These are phyloP conservation scores for Massariosphaeria phaeospora DNA, from an alignment of 495 filamentous ascomycete genomes.

Conservation along the genomic window DNA sequence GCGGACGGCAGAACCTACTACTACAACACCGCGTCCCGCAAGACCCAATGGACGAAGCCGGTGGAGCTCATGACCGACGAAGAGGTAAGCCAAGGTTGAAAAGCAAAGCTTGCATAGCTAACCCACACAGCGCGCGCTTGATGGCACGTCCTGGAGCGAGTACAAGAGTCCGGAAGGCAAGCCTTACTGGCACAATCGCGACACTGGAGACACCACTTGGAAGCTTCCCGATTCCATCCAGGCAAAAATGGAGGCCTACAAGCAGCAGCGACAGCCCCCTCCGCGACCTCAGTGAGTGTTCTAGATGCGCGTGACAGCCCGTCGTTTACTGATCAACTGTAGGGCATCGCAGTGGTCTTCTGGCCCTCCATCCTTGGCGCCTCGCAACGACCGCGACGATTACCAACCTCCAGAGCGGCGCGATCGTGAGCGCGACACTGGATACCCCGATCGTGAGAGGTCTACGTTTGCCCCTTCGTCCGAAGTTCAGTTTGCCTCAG, in stretches of 20 bases:
- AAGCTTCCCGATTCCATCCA: conserved; percentile 86
- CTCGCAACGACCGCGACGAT: conserved; percentile 49
- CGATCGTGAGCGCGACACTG: conserved; percentile 7
- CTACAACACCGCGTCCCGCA: conserved; percentile 80
- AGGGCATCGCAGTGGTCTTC: conserved; percentile 40
- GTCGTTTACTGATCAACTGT: too few relatives aligned
- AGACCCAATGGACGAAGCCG: conserved; percentile 91
- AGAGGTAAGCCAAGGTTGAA: conserved; percentile 56
- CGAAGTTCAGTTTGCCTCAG: conserved; percentile 75
- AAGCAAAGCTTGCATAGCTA: not conserved
- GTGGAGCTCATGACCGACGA: conserved; percentile 79
- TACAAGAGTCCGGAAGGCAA: conserved; percentile 73
- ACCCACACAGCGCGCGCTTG: conserved; percentile 62
- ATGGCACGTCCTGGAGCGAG: conserved; percentile 87
- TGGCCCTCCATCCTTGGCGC: conserved; percentile 44
- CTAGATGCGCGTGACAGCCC: too few relatives aligned
- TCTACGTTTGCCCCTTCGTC: conserved; percentile 58
- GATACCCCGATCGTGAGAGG: conserved; percentile 26
- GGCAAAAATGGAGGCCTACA: conserved; percentile 50
- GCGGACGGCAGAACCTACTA: conserved; percentile 88
- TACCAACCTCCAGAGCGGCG: conserved; percentile 51
- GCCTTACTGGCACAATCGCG: conserved; percentile 91
- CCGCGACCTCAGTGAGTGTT: conserved; percentile 39
- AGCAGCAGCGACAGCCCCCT: conserved; percentile 46
- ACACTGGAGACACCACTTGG: conserved; percentile 91